Base-by-base conservation (phyloP, 73 alveolate genomes). In the Paramecium tetraurelia region DNA sequence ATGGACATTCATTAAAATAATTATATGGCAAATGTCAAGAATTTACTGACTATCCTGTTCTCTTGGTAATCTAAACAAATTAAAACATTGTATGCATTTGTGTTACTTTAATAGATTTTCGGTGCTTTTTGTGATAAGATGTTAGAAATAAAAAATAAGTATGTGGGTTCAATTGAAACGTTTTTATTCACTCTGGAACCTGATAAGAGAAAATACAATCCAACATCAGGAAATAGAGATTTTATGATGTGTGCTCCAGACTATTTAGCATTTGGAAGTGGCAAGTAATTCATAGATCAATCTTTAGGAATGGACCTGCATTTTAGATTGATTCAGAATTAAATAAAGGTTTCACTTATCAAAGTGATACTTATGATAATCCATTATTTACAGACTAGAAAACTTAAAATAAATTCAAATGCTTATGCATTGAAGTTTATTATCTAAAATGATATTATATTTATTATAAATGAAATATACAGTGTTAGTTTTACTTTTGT, bases 1-100 rank as follows among this genome's bases (percentile, higher is more conserved):
- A 89, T 89, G 94, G 94, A 63, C 75, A 71, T 31, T 89, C 94
- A 22, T 50, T 89, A 38, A 83, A 77, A 71, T 33, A 69, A 41
- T 20, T 89, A 14, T 89, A 89, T 89, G 38, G 14, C 8, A 89
- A 83, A 71, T 89, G 94, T 70, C 36, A 68, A 70, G 53, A 40
- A 29, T 71, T 58, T 0, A 33, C 29, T 2, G 94, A 83, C 7
- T 59, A 46, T 46, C 44, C 86, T 24, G 58, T 71, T 58, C 21
- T 89, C 16, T 14, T 89, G 7, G 40, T 89, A 14, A 40, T 89
- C 11, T 18, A 71, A 89, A 40, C 92, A 3, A 46, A 63, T 27
- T 38, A 89, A 22, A 43, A 71, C 46, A 46, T 70, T 12, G 92
- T 89, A 71, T 27, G 2, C 5, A 1, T 3, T 63, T 40, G 10